Base-by-base conservation (phyloP, 2,329 filamentous ascomycete species). In the Polychaeton citri region DNA sequence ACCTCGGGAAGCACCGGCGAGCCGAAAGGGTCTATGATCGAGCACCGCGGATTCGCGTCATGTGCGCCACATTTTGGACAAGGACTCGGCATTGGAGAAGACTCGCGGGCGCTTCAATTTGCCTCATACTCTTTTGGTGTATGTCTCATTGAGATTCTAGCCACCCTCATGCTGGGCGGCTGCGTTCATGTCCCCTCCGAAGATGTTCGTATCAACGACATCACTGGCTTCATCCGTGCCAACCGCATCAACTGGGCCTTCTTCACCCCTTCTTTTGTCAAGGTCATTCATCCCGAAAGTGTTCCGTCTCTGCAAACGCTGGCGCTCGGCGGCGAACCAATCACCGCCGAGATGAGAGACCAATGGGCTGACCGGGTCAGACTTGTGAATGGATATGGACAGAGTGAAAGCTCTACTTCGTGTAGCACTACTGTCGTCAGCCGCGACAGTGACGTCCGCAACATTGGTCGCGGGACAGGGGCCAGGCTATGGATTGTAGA, bases 61-160 rank as follows among this genome's bases (percentile, higher is more conserved):
- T 32, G 33, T 13, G 32, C 37, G n/a, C 13, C 33, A 15, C 30
- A 26, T 4, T 36, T 35, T 30, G 35, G 19, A n/a, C 21, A 40
- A 6, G 30, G 32, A 16, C 19, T 40, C 7, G 37, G 38, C 13
- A 40, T 36, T 38, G 38, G 21, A 30, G 38, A 40, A 54, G 19
- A 53, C 1, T 74, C 73, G 8, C 65, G 79, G 4, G 69, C 76
- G 3, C 62, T 78, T 6, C 63, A 69, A 34, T 65, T 64, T 37
- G 56, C 62, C 1, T 54, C 59, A 1, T 64, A 63, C 36, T 63
- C 58, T 1, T 66, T 68, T 36, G 63, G 66, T 45, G 59, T 60
- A 10, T 12, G 24, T 13, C 61, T 56, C 13, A 49, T 66, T 18
- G 48, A 54, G 48, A 62, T 54, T 21, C 56, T 59, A 39, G 57